Evolutionary conservation across 306 rosid species (phyloP).

Genomic region (Echinosophora koreensis): DNA sequence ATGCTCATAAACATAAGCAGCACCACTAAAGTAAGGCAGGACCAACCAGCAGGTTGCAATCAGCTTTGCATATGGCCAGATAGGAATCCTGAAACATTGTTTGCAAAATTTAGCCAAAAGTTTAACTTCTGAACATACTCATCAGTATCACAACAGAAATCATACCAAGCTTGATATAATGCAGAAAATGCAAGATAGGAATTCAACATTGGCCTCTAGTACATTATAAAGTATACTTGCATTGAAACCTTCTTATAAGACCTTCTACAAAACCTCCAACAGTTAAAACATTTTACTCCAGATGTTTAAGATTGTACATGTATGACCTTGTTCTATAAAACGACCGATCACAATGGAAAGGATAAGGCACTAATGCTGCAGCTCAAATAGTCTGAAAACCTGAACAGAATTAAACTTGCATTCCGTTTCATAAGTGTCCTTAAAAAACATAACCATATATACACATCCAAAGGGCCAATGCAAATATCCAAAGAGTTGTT

Average conservation of each 20-base stretch:
- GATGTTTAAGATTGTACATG: background rate
- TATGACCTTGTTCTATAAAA: background rate
- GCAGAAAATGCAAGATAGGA: background rate
- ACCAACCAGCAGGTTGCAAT: conserved; percentile 90
- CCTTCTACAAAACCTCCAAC: background rate
- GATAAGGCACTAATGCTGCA: conserved; percentile 8
- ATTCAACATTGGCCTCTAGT: conserved; percentile 14
- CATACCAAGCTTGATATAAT: conserved; percentile 25
- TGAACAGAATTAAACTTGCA: background rate
- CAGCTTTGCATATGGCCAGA: conserved; percentile 96
- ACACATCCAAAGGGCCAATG: conserved; percentile 7
- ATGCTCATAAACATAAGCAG: conserved; percentile 92
- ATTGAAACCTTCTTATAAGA: background rate
- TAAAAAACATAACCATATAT: conserved; percentile 23
- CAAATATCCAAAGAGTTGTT: background rate
- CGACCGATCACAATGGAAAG: conserved; percentile 16
- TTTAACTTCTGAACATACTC: conserved; percentile 18
- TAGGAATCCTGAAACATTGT: conserved; percentile 75
- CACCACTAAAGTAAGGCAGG: conserved; percentile 90
- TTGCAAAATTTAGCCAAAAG: conserved; percentile 31
- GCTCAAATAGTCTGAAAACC: conserved; percentile 26
- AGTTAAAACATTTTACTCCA: background rate
- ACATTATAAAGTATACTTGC: conserved; percentile 22
- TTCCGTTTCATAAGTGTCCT: conserved; percentile 25
- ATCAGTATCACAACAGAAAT: background rate